Evolutionary conservation across 2,329 filamentous ascomycete species (phyloP).

Genomic region (Cercospora nicotianae): DNA sequence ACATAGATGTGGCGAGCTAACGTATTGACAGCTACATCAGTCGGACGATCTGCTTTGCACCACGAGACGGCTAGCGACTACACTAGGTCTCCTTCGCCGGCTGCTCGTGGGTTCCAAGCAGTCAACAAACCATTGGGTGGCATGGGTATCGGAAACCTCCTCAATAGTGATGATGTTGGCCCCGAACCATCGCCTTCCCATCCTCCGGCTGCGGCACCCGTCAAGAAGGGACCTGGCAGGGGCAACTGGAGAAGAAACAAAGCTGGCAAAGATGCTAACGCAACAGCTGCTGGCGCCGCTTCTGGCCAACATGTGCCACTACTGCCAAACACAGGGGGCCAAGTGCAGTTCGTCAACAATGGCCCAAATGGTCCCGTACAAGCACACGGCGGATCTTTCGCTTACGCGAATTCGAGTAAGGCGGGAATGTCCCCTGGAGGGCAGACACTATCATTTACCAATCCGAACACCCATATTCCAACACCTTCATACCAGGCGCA

Average conservation of each 20-base stretch:
- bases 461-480: conserved; percentile 32
- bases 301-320: conserved; percentile 37
- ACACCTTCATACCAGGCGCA: conserved; percentile 40
- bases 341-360: conserved; percentile 34
- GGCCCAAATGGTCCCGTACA: conserved; percentile 17
- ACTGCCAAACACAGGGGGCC: conserved; percentile 34
- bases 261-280: conserved; percentile 14
- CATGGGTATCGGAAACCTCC: conserved; percentile 52
- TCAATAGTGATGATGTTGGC: conserved; percentile 47
- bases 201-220: conserved; percentile 29
- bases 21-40: conserved; percentile 18
- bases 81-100: conserved; percentile 48
- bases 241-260: conserved; percentile 52
- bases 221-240: conserved; percentile 49
- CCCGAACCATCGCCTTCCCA: conserved; percentile 30
- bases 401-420: conserved; percentile 13
- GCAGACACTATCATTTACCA: conserved; percentile 30
- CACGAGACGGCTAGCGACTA: conserved; percentile 46
- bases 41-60: conserved; percentile 24
- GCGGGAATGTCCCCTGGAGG: conserved; percentile 23
- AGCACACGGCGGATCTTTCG: conserved; percentile 1
- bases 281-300: conserved; percentile 12
- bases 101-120: conserved; percentile 40
- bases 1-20: background rate
- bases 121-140: conserved; percentile 44